Base-by-base conservation (phyloP, 306 rosid species). In the Cucumis cinereus region DNA sequence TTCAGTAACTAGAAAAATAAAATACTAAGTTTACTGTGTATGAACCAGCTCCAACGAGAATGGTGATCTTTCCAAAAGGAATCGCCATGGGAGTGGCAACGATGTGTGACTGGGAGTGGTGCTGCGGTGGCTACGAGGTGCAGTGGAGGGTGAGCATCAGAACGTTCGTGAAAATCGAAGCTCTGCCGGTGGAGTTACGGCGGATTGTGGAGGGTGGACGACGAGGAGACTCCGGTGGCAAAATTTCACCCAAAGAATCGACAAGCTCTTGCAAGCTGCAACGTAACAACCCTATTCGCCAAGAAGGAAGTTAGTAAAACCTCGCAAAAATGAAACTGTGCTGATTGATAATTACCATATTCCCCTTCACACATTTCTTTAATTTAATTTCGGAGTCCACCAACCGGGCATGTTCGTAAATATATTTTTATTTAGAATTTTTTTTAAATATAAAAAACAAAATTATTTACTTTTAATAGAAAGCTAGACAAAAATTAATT, bases 1-100 rank as follows among this genome's bases (percentile, higher is more conserved):
- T 72, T 72, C 43, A 26, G n/a, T 4, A 72, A 49, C 61, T 17
- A 11, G 23, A 16, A 52, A 26, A 72, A 26, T 16, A 47, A 72
- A 30, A 28, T 72, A 72, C 76, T 26, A 72, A 72, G 76, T 72
- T 47, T 72, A 72, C 76, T 47, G 79, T 28, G 84, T 16, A 73
- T 55, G 72, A 60, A 95, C 99, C 99, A 86, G 99, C 99, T 41
- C 99, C 98, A 15, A 95, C 73, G 81, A 95, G 87, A 83, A 95
- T 86, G 83, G 91, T 82, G 59, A 95, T 82, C 90, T 86, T 95
- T 69, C 89, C 97, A 43, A 92, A 79, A 60, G 97, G 57, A 45
- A 94, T 84, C 85, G 95, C 88, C 98, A 94, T 94, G 52, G 54
- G 55, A 14, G 22, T 52, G 77, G 66, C 77, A 52, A 20, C 63